Evolutionary conservation across 768 basidiomycete genomes (phyloP).

Genomic region (Suillus alpinus): DNA sequence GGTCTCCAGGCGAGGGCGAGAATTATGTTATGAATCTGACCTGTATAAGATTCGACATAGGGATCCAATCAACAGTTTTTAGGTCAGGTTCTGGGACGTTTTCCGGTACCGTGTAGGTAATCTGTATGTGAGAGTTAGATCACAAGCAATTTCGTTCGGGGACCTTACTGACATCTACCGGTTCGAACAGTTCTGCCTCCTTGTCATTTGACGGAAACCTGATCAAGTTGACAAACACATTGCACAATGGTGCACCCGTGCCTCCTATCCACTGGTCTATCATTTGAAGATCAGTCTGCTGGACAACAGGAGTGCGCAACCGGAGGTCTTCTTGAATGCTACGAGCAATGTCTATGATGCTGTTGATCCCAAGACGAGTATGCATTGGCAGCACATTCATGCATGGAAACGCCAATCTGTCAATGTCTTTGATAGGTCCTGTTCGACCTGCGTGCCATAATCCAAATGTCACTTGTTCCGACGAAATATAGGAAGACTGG

Average conservation of each 20-base stretch:
- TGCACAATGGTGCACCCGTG: conserved; percentile 33
- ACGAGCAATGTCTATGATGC: conserved; percentile 27
- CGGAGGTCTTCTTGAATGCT: conserved; percentile 35
- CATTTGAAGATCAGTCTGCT: conserved; percentile 37
- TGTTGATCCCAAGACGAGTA: conserved; percentile 19
- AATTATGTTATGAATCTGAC: conserved; percentile 10
- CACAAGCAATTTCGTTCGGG: background rate
- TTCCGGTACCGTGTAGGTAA: conserved; percentile 35
- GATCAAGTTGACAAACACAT: conserved; percentile 45
- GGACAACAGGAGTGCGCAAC: conserved; percentile 36
- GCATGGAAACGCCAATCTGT: conserved; percentile 42
- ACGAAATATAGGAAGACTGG: conserved; percentile 30
- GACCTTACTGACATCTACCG: conserved; percentile 31
- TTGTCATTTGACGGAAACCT: conserved; percentile 26
- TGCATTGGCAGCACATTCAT: conserved; percentile 43
- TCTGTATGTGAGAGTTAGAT: conserved; percentile 19
- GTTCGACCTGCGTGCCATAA: conserved; percentile 48
- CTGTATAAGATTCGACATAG: conserved; percentile 23
- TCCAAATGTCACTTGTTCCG: conserved; percentile 36
- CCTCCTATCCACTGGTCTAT: conserved; percentile 36
- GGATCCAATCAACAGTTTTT: conserved; percentile 14
- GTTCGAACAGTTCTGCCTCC: conserved; percentile 22
- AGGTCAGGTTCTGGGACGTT: conserved; percentile 7
- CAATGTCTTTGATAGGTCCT: conserved; percentile 31
- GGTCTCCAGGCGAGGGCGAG: background rate